A percentile compares a stretch with the other conserved stretches of the same genome.
phyloP scores from a whole-genome alignment of 2,329 filamentous ascomycete genomes.

The Aspergillus sp. region DNA sequence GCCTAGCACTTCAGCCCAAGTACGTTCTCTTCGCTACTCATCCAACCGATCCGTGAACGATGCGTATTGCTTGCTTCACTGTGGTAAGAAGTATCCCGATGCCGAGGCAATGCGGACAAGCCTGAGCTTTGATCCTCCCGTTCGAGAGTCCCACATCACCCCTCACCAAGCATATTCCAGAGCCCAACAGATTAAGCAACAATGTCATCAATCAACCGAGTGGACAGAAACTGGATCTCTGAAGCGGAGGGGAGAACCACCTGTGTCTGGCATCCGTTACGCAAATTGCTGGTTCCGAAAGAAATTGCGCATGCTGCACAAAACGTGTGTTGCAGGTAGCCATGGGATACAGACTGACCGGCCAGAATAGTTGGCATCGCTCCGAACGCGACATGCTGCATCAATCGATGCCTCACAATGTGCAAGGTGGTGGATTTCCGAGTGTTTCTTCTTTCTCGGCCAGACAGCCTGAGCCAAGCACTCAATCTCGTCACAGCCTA shows the following conservation, averaged over 20 bases:
- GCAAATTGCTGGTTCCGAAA: background rate
- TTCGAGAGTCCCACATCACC: conserved; percentile 71
- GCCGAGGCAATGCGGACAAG: conserved; percentile 64
- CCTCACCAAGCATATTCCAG: conserved; percentile 19
- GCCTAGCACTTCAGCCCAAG: conserved; percentile 10
- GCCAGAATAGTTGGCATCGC: conserved; percentile 5
- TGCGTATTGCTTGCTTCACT: background rate
- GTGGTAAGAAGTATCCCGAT: conserved; percentile 7
- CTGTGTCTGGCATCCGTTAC: conserved; percentile 2
- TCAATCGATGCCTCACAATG: conserved; percentile 9
- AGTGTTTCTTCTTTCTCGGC: conserved; percentile 3
- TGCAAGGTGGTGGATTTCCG: conserved; percentile 9
- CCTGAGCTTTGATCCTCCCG: conserved; percentile 92
- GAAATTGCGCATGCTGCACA: background rate
- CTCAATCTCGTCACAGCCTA: conserved; percentile 28
- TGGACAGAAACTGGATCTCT: conserved; percentile 8
- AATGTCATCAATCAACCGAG: background rate
- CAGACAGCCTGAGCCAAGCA: conserved; percentile 10
- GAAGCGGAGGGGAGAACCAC: conserved; percentile 11
- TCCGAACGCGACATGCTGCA: conserved; percentile 14
- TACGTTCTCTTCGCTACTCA: conserved; percentile 14
- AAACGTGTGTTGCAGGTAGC: background rate
- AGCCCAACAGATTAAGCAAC: background rate
- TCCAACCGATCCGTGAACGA: conserved; percentile 12
- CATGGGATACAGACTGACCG: conserved; percentile 14